Evolutionary conservation across 2,329 filamentous ascomycete genomes (phyloP), one percentile per base, ranked within the genome.

Genomic region (Ilyonectria robusta): DNA sequence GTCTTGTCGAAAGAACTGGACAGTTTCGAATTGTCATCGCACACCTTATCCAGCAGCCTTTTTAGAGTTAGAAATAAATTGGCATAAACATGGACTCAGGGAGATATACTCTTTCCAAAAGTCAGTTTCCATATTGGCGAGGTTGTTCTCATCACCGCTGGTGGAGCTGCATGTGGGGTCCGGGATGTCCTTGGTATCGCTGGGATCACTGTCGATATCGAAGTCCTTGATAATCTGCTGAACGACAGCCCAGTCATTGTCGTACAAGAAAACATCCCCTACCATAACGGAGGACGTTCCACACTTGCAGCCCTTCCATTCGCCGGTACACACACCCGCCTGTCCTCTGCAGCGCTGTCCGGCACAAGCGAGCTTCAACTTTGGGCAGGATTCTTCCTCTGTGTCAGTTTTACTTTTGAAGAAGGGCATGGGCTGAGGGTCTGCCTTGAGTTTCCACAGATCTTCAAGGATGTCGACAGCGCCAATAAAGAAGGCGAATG

Each of bases 21-120:
- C 26, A 58, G 48, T 11, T 48, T n/a, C 13, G 57, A 31, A 11
- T 59, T 59, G 29, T 21, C 35, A 46, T 42, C 33, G n/a, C 55
- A 58, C 23, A 58, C 37, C 4, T 21, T 35, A 17, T 58, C 42
- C n/a, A 58, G 19, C 17, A 44, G 6, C 11, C 55, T 58, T 15
- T 33, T 4, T 19, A 42, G 37, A 13, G 42, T 46, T 33, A 58
- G 55, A 44, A 35, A 47, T 9, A 21, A 2, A 47, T 21, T 15
- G 29, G 13, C 15, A 26, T 46, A 31, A 42, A 47, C n/a, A 31
- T 35, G 3, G 29, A 13, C 13, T 48, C 17, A n/a, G 35, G 23
- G 8, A 21, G 40, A 33, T 42, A 29, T 48, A 48, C 55, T 48
- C 21, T 23, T 23, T 35, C 55, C 55, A 58, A 33, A 44, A 19